A percentile compares a stretch with the other conserved stretches of the same genome.
Evolutionary conservation across 2,329 filamentous ascomycete genomes (phyloP).

Genomic region (Aaosphaeria arxii): DNA sequence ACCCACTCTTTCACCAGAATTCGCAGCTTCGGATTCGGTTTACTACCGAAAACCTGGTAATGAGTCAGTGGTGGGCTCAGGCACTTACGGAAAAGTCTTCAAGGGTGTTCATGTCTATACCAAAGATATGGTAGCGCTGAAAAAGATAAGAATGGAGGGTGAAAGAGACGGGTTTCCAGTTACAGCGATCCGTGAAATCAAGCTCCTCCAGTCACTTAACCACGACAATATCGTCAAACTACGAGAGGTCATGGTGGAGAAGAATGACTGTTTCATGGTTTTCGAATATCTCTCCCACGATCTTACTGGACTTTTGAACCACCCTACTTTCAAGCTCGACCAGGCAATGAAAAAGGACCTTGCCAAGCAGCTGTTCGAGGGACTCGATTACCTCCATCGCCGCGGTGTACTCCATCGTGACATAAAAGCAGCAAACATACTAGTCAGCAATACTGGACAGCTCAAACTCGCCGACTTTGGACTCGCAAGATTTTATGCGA

Average conservation of each 20-base stretch:
- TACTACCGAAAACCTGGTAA: constrained; percentile 97
- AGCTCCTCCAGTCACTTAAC: constrained; percentile 80
- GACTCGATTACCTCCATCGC: constrained; percentile 87
- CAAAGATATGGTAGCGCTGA: constrained; percentile 76
- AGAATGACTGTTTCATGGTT: constrained; percentile 99
- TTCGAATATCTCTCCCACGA: constrained; percentile 98
- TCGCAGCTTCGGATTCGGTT: constrained; percentile 78
- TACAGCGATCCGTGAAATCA: constrained; percentile 87
- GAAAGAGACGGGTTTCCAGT: constrained; percentile 90
- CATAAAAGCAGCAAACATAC: constrained; percentile 96
- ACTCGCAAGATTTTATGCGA: constrained; percentile 92
- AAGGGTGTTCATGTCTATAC: constrained; percentile 94
- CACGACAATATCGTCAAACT: constrained; percentile 80
- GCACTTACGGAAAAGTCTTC: constrained; percentile 94
- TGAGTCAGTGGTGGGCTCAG: constrained; percentile 91
- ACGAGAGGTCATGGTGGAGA: constrained; percentile 95
- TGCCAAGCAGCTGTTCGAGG: constrained; percentile 88
- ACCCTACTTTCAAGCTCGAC: constrained; percentile 85
- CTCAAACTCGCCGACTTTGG: constrained; percentile 96
- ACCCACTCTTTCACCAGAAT: constrained; percentile 68
- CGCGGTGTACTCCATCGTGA: constrained; percentile 94
- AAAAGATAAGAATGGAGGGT: constrained; percentile 91
- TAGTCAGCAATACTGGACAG: constrained; percentile 84
- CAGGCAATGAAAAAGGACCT: constrained; percentile 88
- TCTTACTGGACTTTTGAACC: constrained; percentile 89